Evolutionary conservation across 805 yeast species (phyloP), one percentile per base, ranked within the genome.

Genomic region (Nakazawaea ernobii): DNA sequence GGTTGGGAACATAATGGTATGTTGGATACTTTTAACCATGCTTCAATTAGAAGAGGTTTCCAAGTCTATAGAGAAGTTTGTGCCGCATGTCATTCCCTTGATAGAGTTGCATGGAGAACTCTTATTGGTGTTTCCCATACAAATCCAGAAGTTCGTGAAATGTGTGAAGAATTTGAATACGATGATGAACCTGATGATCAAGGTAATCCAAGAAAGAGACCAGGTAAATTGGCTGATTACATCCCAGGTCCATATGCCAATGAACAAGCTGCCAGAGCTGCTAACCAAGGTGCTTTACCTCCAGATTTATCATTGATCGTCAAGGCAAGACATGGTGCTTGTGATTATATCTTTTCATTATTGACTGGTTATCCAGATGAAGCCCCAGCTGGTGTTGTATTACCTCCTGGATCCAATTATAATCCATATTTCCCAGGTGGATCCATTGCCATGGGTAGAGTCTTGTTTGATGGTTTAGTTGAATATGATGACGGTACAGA

Each of bases 351-450:
- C 68, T 94, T 94, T 70, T 72, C 97, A 29, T 74, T 94, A 64
- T 84, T 94, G 70, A 94, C 98, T 53, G 99, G 99, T 66, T 94
- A 94, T 77, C 98, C 98, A 62, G 99, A 94, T 42, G 98, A 94
- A 53, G 86, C 96, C 52, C 99, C 99, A 58, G 98, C 97, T 30
- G 99, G 99, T 76, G 97, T 88, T 52, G 77, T 69, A 45, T 77
- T 94, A 60, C 95, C 98, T 50, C 86, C 88, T 53, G 99, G 99
- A 55, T 70, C 95, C 53, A 94, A 94, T 84, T 94, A 94, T 75
- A 94, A 94, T 80, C 99, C 99, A 64, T 94, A 94, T 79, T 94
- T 94, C 96, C 98, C 99, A 68, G 98, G 98, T 74, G 98, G 99
- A 57, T 79, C 97, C 38, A 92, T 94, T 75, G 99, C 97, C 59